These are phyloP conservation scores for Cytospora mali DNA, from an alignment of 2,329 filamentous ascomycete genomes.

Conservation along the genomic window DNA sequence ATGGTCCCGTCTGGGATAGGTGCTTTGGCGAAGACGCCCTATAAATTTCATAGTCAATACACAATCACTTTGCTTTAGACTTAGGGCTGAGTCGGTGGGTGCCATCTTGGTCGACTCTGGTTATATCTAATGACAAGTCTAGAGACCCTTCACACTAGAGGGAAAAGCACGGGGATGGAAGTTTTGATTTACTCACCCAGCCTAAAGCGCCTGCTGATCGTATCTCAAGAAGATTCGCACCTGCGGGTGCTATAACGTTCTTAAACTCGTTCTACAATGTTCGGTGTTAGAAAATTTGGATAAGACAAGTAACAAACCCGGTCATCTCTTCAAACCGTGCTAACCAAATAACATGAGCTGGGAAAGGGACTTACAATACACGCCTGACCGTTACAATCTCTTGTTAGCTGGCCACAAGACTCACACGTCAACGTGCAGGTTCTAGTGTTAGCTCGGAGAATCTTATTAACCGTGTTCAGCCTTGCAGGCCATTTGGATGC, in stretches of 20 bases:
- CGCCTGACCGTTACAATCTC: neutral
- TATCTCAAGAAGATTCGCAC: neutral
- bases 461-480: neutral
- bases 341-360: neutral
- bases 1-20: neutral
- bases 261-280: neutral
- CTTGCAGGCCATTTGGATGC: neutral
- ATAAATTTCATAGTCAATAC: neutral
- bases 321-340: too few species aligned
- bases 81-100: too few species aligned
- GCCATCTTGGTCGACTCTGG: too few species aligned
- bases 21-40: conserved; percentile 4
- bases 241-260: neutral
- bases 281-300: too few species aligned
- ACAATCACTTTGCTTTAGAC: too few species aligned
- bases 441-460: neutral
- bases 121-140: too few species aligned
- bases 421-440: neutral
- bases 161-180: neutral
- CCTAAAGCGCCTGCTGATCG: neutral
- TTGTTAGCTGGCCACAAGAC: neutral
- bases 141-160: neutral
- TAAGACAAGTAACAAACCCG: too few species aligned
- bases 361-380: neutral
- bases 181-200: neutral